Base-by-base conservation (phyloP, 2,329 filamentous ascomycete species). In the Chaetomium sp. region DNA sequence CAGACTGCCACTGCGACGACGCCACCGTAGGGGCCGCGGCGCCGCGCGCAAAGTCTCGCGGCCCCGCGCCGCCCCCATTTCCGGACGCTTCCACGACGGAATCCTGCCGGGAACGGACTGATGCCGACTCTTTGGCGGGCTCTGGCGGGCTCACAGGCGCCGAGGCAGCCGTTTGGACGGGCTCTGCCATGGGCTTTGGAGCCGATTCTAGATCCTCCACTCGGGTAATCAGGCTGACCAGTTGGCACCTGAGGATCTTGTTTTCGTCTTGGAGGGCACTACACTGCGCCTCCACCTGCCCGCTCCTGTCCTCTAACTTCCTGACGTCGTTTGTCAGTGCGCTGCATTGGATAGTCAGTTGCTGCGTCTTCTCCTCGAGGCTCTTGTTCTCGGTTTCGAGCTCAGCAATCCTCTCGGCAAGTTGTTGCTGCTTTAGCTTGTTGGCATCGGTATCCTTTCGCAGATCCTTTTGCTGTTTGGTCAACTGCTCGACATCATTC, bases 181-280 rank as follows among this genome's bases (percentile, higher is more conserved):
- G 33, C 5, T 25, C 55, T 27, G 25, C 6, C 53, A 13, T 3
- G 12, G 38, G 2, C 19, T 60, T 9, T 9, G 8, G 3, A 2
- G 47, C 27, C 10, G 33, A 21, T 10, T 56, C 56, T 23, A 65
- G 23, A 19, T 57, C n/a, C 31, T 63, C 60, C 1, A 58, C 31
- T 8, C 57, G 57, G 16, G 45, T 21, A n/a, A 61, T 49, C 33
- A 63, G 9, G 6, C n/a, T 56, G 27, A 42, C 57, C 1, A 61
- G 25, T n/a, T 63, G 51, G 13, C 42, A n/a, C 27, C 57, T 25
- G 31, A 63, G 42, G 12, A 49, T 10, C 10, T 60, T 60, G 53
- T 54, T 63, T 9, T 60, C 57, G 25, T 62, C 56, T 27, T 65
- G 59, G 19, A 65, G 35, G 9, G 57, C 62, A n/a, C 31, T 60